Conservation (phyloP, 2,329 filamentous ascomycete genomes). For the Colletotrichum australisinense region DNA sequence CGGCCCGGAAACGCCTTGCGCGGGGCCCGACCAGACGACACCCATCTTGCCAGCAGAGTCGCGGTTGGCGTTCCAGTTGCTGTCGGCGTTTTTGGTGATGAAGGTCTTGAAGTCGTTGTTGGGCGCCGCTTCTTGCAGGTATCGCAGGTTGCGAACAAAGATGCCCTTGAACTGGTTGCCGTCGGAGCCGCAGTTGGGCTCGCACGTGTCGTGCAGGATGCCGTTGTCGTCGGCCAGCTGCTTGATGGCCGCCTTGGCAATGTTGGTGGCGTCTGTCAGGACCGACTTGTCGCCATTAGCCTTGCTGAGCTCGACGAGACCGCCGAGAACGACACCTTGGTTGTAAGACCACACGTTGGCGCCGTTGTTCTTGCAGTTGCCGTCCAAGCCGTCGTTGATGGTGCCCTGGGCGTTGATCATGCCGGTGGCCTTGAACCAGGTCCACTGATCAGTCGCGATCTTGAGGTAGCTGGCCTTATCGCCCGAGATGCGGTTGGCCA, state of each 20-base stretch:
- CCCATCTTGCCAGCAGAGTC: slow-evolving; percentile 64
- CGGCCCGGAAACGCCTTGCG: slow-evolving; percentile 60
- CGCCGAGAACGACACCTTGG: slow-evolving; percentile 68
- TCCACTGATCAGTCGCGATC: slow-evolving; percentile 63
- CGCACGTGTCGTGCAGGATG: slow-evolving; percentile 62
- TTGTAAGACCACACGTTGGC: slow-evolving; percentile 66
- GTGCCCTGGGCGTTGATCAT: slow-evolving; percentile 63
- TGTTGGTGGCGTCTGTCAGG: slow-evolving; percentile 54
- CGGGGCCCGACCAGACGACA: slow-evolving; percentile 74
- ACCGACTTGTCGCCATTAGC: slow-evolving; percentile 56
- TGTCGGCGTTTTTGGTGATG: slow-evolving; percentile 71
- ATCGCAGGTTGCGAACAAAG: slow-evolving; percentile 73
- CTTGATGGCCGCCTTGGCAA: slow-evolving; percentile 65
- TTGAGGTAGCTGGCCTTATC: slow-evolving; percentile 54
- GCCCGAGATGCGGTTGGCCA: slow-evolving; percentile 60
- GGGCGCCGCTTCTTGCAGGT: slow-evolving; percentile 64
- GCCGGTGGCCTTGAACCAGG: slow-evolving; percentile 62
- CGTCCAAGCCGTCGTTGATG: slow-evolving; percentile 65
- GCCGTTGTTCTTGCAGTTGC: slow-evolving; percentile 62
- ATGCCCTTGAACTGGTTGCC: slow-evolving; percentile 79
- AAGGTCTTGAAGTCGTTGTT: slow-evolving; percentile 62
- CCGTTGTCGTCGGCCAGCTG: slow-evolving; percentile 55
- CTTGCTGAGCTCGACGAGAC: slow-evolving; percentile 61
- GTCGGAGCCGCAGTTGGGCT: slow-evolving; percentile 58
- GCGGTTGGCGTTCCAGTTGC: slow-evolving; percentile 72